Conservation (phyloP, 768 basidiomycete genomes). For the Terana coerulea region DNA sequence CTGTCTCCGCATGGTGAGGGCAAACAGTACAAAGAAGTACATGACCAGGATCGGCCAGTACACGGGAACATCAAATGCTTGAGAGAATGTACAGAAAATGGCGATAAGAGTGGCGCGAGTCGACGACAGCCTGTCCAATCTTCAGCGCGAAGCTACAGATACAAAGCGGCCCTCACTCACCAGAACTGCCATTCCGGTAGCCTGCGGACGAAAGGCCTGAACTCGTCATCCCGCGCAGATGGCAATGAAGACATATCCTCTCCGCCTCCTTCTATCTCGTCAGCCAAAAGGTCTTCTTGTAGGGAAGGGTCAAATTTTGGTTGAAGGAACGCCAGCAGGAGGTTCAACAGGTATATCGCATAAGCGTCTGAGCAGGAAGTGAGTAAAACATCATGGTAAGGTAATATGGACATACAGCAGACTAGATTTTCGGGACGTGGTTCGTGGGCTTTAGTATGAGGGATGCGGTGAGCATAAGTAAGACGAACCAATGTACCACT, state of each 20-base stretch:
- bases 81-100: constrained; percentile 74
- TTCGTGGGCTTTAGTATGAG: neutral
- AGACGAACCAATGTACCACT: constrained; percentile 92
- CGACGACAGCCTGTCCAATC: constrained; percentile 68
- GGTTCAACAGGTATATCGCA: constrained; percentile 93
- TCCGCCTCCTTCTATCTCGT: constrained; percentile 94
- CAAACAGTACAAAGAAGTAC: constrained; percentile 94
- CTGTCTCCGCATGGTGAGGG: constrained; percentile 93
- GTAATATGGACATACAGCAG: constrained; percentile 10
- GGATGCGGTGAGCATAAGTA: neutral
- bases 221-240: constrained; percentile 83
- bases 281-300: constrained; percentile 88
- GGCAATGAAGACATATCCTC: constrained; percentile 54
- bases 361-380: constrained; percentile 62
- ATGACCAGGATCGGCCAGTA: constrained; percentile 99
- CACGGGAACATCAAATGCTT: constrained; percentile 92
- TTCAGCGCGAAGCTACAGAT: neutral
- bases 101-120: constrained; percentile 87
- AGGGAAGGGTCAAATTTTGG: constrained; percentile 97
- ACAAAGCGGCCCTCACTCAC: constrained; percentile 37
- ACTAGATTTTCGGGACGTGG: constrained; percentile 2
- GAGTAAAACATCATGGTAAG: neutral
- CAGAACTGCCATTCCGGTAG: constrained; percentile 98
- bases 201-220: constrained; percentile 92
- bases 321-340: constrained; percentile 95